Conservation (phyloP, 768 basidiomycete genomes). For the Tylopilus plumbeoviolaceoides region DNA sequence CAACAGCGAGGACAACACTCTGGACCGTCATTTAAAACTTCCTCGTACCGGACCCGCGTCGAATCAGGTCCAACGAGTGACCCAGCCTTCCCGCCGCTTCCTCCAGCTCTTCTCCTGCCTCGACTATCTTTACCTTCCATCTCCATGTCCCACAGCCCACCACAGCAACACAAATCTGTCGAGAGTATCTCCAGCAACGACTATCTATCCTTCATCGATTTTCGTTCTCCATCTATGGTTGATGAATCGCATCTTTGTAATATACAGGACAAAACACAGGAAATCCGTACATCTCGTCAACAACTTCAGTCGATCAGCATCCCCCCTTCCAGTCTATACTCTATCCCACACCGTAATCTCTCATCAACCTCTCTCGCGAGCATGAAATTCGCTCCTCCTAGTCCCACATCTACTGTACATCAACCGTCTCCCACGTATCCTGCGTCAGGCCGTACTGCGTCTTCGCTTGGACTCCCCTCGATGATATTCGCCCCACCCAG, state of each 20-base stretch:
- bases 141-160: conserved; percentile 17
- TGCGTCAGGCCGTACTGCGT: conserved; percentile 6
- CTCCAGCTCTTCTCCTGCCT: conserved; percentile 27
- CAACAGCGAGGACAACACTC: background rate
- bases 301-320: conserved; percentile 19
- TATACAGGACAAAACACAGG: conserved; percentile 1
- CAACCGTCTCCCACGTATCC: conserved; percentile 10
- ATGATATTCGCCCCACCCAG: conserved; percentile 30
- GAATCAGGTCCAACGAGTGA: conserved; percentile 30
- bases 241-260: conserved; percentile 11
- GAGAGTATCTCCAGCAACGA: conserved; percentile 29
- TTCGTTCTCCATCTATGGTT: conserved; percentile 31
- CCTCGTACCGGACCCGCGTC: conserved; percentile 23
- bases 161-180: conserved; percentile 19
- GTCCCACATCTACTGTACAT: conserved; percentile 14
- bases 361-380: conserved; percentile 28
- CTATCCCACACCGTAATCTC: conserved; percentile 9
- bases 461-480: conserved; percentile 23
- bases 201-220: conserved; percentile 46
- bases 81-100: conserved; percentile 40
- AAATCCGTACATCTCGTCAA: conserved; percentile 8
- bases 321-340: conserved; percentile 18
- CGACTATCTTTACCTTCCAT: conserved; percentile 19
- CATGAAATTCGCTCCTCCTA: conserved; percentile 32
- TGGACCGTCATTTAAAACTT: conserved; percentile 2